phyloP scores from a whole-genome alignment of 2,329 filamentous ascomycete genomes.

The Aspergillus uvarum region DNA sequence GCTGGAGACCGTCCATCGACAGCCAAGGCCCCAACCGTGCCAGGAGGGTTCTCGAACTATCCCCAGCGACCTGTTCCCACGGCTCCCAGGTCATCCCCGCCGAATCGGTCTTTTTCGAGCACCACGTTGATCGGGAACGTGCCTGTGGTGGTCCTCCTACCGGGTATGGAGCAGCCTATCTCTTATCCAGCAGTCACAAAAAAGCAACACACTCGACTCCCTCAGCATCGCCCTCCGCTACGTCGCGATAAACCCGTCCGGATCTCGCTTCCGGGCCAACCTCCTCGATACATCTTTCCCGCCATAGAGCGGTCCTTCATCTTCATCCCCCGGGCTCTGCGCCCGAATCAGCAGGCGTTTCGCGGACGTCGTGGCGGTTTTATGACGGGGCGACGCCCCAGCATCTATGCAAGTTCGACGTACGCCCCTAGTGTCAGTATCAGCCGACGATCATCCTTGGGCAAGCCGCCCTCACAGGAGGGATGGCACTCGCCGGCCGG shows the following conservation, averaged over 20 bases:
- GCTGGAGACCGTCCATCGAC: slow-evolving; percentile 40
- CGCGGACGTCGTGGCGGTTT: slow-evolving; percentile 65
- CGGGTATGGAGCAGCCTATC: slow-evolving; percentile 69
- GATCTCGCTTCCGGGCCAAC: slow-evolving; percentile 78
- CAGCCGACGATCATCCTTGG: slow-evolving; percentile 80
- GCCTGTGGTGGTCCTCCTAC: slow-evolving; percentile 77
- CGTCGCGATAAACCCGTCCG: slow-evolving; percentile 95
- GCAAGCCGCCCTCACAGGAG: slow-evolving; percentile 67
- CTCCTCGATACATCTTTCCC: slow-evolving; percentile 87
- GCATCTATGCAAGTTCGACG: slow-evolving; percentile 70
- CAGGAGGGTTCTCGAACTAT: slow-evolving; percentile 29
- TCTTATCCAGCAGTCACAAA: slow-evolving; percentile 74
- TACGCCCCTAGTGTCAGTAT: slow-evolving; percentile 87
- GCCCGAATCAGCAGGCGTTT: slow-evolving; percentile 84
- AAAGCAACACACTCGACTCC: slow-evolving; percentile 89
- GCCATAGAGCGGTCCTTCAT: slow-evolving; percentile 90
- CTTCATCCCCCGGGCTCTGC: slow-evolving; percentile 90
- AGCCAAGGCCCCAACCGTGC: slow-evolving; percentile 30
- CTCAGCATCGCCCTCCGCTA: slow-evolving; percentile 89
- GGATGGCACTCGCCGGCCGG: slow-evolving; percentile 77
- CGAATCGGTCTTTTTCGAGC: slow-evolving; percentile 76
- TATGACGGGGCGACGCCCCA: slow-evolving; percentile 70
- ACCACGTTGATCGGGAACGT: slow-evolving; percentile 82
- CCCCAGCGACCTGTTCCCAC: slow-evolving; percentile 39
- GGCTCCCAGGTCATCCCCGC: slow-evolving; percentile 60